These are phyloP conservation scores for Starmerella sp. DNA, from an alignment of 805 yeast species.

Conservation along the genomic window DNA sequence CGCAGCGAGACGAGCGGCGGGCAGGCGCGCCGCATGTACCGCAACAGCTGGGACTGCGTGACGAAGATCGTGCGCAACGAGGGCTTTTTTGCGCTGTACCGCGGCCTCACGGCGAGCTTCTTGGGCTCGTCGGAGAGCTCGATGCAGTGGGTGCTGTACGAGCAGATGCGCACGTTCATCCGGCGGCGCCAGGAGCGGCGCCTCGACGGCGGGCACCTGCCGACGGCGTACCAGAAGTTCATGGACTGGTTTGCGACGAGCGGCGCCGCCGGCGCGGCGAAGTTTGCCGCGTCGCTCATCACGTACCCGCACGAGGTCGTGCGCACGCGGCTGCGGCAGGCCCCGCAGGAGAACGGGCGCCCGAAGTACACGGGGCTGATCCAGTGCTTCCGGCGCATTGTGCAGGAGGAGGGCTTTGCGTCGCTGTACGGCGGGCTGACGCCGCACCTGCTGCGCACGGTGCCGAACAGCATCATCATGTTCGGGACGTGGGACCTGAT, in stretches of 20 bases:
- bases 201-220: constrained; percentile 28
- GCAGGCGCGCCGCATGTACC: constrained; percentile 43
- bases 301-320: constrained; percentile 98
- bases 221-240: constrained; percentile 46
- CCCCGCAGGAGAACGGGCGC: constrained; percentile 68
- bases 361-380: constrained; percentile 82
- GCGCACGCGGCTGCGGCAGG: constrained; percentile 89
- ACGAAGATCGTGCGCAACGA: constrained; percentile 57
- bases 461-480: constrained; percentile 96
- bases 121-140: constrained; percentile 89
- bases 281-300: constrained; percentile 78
- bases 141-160: constrained; percentile 91
- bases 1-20: constrained; percentile 19
- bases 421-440: constrained; percentile 97
- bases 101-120: constrained; percentile 90
- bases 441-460: constrained; percentile 92
- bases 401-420: constrained; percentile 82
- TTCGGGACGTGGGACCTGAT: constrained; percentile 97
- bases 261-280: constrained; percentile 96
- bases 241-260: constrained; percentile 92
- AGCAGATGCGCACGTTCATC: constrained; percentile 76
- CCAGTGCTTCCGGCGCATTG: constrained; percentile 74
- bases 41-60: constrained; percentile 77
- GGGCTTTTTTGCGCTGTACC: constrained; percentile 70
- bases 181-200: constrained; percentile 27